These are phyloP conservation scores for Rhodocollybia butyracea DNA, from an alignment of 768 basidiomycete species.

Conservation along the genomic window DNA sequence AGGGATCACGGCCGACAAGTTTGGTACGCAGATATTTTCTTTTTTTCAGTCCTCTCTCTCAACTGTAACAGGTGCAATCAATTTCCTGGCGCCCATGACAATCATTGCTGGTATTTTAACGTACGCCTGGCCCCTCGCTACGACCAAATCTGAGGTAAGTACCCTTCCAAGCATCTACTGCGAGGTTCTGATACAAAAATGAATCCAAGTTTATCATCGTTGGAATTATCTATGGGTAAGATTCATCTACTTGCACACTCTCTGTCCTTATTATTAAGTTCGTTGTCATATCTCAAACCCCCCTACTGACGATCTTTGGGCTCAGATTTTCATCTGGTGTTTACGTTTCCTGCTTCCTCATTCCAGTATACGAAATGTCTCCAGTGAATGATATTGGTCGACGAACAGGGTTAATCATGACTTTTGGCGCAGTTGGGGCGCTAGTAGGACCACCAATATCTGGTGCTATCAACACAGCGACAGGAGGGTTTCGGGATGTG, in stretches of 20 bases:
- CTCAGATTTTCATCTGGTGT: conserved; percentile 46
- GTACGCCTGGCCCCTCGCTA: conserved; percentile 68
- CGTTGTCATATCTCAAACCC: too few species aligned
- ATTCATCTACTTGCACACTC: not conserved
- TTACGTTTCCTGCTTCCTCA: conserved; percentile 42
- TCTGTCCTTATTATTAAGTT: too few species aligned
- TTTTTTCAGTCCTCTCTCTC: not conserved
- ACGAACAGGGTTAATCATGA: conserved; percentile 53
- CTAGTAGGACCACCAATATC: conserved; percentile 62
- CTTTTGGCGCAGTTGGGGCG: conserved; percentile 49
- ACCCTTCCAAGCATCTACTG: too few species aligned
- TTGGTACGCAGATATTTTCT: conserved; percentile 36
- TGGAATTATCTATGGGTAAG: conserved; percentile 6
- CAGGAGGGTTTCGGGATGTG: conserved; percentile 41
- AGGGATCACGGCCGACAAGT: conserved; percentile 50
- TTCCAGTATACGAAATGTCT: conserved; percentile 50
- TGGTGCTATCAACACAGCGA: conserved; percentile 48
- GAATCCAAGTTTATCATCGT: conserved; percentile 28
- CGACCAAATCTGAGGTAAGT: conserved; percentile 34
- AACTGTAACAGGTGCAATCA: conserved; percentile 55
- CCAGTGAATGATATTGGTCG: conserved; percentile 52
- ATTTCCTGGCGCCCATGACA: conserved; percentile 65
- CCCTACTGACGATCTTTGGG: not conserved
- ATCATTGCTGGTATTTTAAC: conserved; percentile 54
- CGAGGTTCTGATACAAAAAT: too few species aligned